These are phyloP conservation scores for Erythrobasidium yunnanense DNA, from an alignment of 768 basidiomycete species.

Conservation along the genomic window DNA sequence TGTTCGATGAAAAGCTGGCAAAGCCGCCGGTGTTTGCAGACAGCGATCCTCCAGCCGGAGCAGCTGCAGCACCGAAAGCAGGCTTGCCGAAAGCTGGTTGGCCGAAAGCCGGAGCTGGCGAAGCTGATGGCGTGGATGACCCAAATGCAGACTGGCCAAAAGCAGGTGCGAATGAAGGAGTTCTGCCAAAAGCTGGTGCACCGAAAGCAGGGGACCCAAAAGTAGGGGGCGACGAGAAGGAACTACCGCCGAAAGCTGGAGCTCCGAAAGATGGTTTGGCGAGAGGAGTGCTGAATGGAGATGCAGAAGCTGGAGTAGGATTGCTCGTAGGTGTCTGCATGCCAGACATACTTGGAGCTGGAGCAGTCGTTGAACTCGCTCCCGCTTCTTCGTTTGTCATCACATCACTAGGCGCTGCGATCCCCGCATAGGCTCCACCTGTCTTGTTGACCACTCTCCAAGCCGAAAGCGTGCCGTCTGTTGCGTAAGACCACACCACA, in stretches of 20 bases:
- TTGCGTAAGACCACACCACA: slow-evolving; percentile 7
- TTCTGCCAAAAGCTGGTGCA: neutral
- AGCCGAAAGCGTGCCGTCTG: slow-evolving; percentile 15
- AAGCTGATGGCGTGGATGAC: neutral
- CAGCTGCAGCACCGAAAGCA: neutral
- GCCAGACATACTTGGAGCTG: neutral
- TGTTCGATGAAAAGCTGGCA: neutral
- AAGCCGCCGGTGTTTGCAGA: slow-evolving; percentile 1
- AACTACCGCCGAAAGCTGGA: neutral
- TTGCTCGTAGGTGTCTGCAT: neutral
- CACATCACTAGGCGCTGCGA: neutral
- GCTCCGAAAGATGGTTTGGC: neutral
- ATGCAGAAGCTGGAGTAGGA: neutral
- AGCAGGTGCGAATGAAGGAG: neutral
- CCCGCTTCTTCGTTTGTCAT: slow-evolving; percentile 13
- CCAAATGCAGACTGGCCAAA: slow-evolving; percentile 19
- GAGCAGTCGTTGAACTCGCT: neutral
- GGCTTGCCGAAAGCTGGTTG: slow-evolving; percentile 13
- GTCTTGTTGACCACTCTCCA: slow-evolving; percentile 10
- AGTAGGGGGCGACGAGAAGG: slow-evolving; percentile 8
- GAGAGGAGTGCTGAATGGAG: neutral
- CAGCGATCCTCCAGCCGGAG: neutral
- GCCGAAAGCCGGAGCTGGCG: slow-evolving; percentile 7
- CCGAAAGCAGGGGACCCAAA: slow-evolving; percentile 15
- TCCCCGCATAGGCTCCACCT: slow-evolving; percentile 2